Base-by-base conservation (phyloP, 768 basidiomycete genomes). In the Megacollybia marginata region DNA sequence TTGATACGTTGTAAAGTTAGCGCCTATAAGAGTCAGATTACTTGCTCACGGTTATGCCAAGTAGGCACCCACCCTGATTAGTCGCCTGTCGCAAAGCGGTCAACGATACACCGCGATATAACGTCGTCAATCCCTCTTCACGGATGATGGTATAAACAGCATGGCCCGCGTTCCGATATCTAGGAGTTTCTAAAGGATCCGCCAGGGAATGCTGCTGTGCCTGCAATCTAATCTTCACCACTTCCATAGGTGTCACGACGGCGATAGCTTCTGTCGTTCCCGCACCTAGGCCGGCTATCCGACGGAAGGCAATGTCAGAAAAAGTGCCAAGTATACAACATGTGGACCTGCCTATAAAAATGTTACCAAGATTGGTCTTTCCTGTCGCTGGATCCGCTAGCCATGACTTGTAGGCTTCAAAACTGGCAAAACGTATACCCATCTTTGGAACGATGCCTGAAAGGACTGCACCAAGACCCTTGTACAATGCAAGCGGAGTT, bases 401-500 rank as follows among this genome's bases (percentile, higher is more conserved):
- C 77, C 78, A 83, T 0, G 72, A 78, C 66, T 95, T 93, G 77
- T 99, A 99, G 42, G 83, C 75, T 71, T 99, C 96, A 64, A 99
- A 99, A 65, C 90, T 92, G 9, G 95, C 94, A 65, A 98, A 99
- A 33, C 96, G 88, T 62, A 93, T 97, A 44, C 92, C 92, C 96
- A 99, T 99, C 72, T 99, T 99, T 1, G 96, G 96, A 8, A 97
- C 92, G 65, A 99, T 99, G 10, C 96, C 96, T 10, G 90, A 85
- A 43, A 95, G 72, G 40, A 99, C 96, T 9, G 96, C 96, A 18
- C 96, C 96, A 34, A 99, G 80, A 54, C 94, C 96, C 65, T 99
- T 99, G 80, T 98, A 99, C 35, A 99, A 69, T 2, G 96, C 96
- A 35, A 98, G 76, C 0, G 92, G 92, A 2, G 94, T 94, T 70